Conservation (phyloP, 305 asterid genomes). For the Fraxinus sp. region DNA sequence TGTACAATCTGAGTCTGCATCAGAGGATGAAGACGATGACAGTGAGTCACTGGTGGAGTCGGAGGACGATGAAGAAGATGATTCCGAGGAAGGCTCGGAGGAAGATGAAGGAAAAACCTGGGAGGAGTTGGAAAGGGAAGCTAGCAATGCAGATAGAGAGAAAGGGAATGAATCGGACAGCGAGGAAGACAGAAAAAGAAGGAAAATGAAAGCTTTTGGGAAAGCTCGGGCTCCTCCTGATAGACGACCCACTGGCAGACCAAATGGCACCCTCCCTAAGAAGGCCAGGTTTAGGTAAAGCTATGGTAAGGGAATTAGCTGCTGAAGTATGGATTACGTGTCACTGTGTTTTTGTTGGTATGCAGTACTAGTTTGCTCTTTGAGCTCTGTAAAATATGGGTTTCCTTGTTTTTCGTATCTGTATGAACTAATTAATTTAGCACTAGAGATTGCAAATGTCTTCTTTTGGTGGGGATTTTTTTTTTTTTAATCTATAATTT, state of each 20-base stretch:
- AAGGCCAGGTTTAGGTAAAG: conserved; percentile 37
- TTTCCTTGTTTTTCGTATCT: not conserved
- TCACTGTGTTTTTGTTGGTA: not conserved
- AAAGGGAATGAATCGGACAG: conserved; percentile 65
- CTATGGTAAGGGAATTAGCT: not conserved
- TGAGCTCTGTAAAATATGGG: conserved; percentile 1
- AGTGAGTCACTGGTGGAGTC: conserved; percentile 78
- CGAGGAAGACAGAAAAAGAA: conserved; percentile 66
- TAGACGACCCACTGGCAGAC: conserved; percentile 30
- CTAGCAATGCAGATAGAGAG: conserved; percentile 72
- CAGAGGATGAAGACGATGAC: conserved; percentile 52
- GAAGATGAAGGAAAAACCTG: conserved; percentile 80
- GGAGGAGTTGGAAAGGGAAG: conserved; percentile 86
- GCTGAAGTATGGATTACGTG: not conserved
- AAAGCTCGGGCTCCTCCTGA: conserved; percentile 48
- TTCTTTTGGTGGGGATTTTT: not conserved
- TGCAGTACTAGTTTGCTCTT: not conserved
- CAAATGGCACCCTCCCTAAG: conserved; percentile 31
- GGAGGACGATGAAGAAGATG: conserved; percentile 67
- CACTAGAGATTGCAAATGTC: not conserved
- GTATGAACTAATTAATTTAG: not conserved
- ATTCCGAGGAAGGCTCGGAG: conserved; percentile 43
- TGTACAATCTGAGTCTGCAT: conserved; percentile 65
- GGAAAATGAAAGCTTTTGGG: conserved; percentile 47
- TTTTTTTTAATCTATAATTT: not conserved